These are phyloP conservation scores for Daldinia concentrica DNA, from an alignment of 495 filamentous ascomycete species.

Conservation along the genomic window DNA sequence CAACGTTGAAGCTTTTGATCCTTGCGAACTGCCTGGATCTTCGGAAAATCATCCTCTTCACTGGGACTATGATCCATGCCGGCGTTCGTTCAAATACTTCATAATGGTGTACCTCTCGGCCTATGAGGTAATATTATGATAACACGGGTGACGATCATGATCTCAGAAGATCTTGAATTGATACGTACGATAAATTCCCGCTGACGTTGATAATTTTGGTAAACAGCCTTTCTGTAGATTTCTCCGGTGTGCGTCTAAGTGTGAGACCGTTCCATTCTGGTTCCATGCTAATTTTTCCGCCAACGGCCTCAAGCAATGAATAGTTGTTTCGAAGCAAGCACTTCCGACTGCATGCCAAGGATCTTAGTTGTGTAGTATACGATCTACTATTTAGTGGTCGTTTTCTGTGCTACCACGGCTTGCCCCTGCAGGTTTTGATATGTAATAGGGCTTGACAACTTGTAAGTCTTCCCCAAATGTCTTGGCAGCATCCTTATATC, in stretches of 20 bases:
- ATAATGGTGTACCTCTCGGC: neutral
- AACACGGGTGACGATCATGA: constrained; percentile 15
- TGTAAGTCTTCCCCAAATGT: constrained; percentile 7
- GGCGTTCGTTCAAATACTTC: neutral
- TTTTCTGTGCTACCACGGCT: neutral
- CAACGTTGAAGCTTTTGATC: constrained; percentile 1
- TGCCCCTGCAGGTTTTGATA: constrained; percentile 14
- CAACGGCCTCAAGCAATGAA: neutral
- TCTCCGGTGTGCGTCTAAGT: neutral
- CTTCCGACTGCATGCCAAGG: neutral
- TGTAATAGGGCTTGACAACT: constrained; percentile 24
- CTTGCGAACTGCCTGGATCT: neutral
- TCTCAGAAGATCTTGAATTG: neutral
- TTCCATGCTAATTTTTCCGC: neutral
- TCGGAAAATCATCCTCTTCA: constrained; percentile 12
- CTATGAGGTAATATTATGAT: constrained; percentile 7
- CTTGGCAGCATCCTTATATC: constrained; percentile 33
- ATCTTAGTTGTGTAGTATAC: neutral
- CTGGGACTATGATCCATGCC: constrained; percentile 6
- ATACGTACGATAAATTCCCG: neutral
- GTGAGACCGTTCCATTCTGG: neutral
- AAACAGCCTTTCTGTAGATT: neutral
- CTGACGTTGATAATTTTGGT: neutral
- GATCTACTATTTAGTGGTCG: neutral
- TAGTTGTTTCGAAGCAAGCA: neutral